These are phyloP conservation scores for Paxillus rubicundulus DNA, from an alignment of 768 basidiomycete species.

Conservation along the genomic window DNA sequence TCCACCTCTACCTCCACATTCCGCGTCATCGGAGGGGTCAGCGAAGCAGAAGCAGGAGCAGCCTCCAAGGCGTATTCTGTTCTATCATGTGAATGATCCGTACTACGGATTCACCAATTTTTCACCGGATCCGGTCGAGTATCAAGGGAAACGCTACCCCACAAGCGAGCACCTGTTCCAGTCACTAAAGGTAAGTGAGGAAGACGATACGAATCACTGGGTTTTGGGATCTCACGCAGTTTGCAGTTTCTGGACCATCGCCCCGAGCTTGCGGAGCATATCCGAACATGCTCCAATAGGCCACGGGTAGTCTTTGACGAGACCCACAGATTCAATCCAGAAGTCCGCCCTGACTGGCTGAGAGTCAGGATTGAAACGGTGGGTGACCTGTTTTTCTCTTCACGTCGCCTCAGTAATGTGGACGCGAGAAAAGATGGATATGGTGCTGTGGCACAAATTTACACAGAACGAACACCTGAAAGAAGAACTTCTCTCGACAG, in stretches of 20 bases:
- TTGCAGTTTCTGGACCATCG: slow-evolving; percentile 34
- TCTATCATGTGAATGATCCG: slow-evolving; percentile 31
- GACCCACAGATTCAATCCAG: slow-evolving; percentile 35
- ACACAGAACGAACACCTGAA: slow-evolving; percentile 38
- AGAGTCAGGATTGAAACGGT: slow-evolving; percentile 34
- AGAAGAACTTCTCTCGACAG: slow-evolving; percentile 35
- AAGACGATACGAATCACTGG: not conserved
- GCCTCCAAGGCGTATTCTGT: slow-evolving; percentile 28
- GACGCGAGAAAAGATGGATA: slow-evolving; percentile 33
- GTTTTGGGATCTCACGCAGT: slow-evolving; percentile 11
- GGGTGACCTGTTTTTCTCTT: not conserved
- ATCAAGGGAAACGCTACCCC: slow-evolving; percentile 38
- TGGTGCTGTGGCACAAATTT: slow-evolving; percentile 40
- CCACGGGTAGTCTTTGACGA: slow-evolving; percentile 35
- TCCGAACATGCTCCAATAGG: slow-evolving; percentile 32
- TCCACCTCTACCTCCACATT: slow-evolving; percentile 18
- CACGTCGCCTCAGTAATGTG: not conserved
- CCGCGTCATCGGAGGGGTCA: slow-evolving; percentile 17
- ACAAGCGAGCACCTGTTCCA: slow-evolving; percentile 51
- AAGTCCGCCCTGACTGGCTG: slow-evolving; percentile 36
- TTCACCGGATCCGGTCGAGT: slow-evolving; percentile 41
- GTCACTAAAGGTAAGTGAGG: slow-evolving; percentile 37
- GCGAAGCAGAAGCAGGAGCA: slow-evolving; percentile 12
- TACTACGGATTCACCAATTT: slow-evolving; percentile 45
- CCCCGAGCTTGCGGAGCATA: slow-evolving; percentile 35